phyloP scores from a whole-genome alignment of 371 early-diverging fungal genomes.

The Mortierella sp. region DNA sequence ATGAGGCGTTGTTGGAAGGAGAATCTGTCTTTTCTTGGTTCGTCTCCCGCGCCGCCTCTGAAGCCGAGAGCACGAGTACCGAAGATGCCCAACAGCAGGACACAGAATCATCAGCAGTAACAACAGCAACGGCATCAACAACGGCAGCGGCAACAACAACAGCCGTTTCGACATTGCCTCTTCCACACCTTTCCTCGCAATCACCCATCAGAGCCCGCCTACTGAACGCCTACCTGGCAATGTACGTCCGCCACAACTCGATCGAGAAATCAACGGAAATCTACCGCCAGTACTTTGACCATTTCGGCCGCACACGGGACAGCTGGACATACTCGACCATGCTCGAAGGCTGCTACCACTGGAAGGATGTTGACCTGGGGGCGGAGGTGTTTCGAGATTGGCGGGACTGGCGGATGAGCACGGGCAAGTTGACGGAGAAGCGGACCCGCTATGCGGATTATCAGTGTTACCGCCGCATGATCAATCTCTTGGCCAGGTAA shows the following conservation, averaged over 20 bases:
- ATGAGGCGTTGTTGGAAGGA: conserved; percentile 61
- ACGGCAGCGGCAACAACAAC: not conserved
- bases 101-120: not conserved
- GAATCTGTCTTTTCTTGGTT: conserved; percentile 60
- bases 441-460: conserved; percentile 47
- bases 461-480: conserved; percentile 39
- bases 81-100: not conserved
- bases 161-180: not conserved
- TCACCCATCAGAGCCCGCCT: conserved; percentile 64
- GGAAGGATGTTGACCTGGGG: conserved; percentile 61
- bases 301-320: conserved; percentile 61
- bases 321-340: conserved; percentile 70
- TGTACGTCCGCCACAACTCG: conserved; percentile 71
- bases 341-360: conserved; percentile 65
- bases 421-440: conserved; percentile 67
- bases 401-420: conserved; percentile 52
- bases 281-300: conserved; percentile 63
- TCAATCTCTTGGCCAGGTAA: conserved; percentile 51
- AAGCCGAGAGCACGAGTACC: not conserved
- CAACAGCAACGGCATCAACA: not conserved
- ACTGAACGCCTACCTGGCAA: conserved; percentile 72
- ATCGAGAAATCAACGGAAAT: conserved; percentile 61
- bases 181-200: conserved; percentile 47
- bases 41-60: conserved; percentile 34
- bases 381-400: conserved; percentile 63